Evolutionary conservation across 106 monocot genomes (phyloP).

Genomic region (Acorus gramineus): DNA sequence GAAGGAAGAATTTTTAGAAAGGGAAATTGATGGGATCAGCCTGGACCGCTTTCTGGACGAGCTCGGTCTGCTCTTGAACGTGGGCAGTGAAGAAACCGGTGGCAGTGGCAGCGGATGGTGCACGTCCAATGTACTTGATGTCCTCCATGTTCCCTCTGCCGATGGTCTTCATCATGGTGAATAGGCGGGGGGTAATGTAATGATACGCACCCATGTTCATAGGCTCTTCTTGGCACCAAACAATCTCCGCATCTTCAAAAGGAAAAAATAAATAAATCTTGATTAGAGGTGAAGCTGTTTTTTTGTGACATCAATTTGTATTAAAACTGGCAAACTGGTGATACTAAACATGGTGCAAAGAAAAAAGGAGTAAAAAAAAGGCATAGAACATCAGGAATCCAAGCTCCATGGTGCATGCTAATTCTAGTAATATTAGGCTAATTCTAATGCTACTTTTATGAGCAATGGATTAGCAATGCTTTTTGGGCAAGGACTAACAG

Average conservation of each 20-base stretch:
- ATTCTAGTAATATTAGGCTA: too few species aligned
- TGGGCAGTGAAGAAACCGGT: constrained; percentile 80
- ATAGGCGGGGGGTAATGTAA: constrained; percentile 63
- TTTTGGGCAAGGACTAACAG: too few species aligned
- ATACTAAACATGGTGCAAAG: too few species aligned
- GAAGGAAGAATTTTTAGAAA: background rate
- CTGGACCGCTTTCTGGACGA: constrained; percentile 46
- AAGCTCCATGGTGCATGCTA: too few species aligned
- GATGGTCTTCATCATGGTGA: constrained; percentile 46
- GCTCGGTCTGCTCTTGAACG: constrained; percentile 54
- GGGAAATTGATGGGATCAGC: constrained; percentile 30
- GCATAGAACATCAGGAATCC: too few species aligned
- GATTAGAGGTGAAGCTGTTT: background rate
- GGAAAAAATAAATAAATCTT: background rate
- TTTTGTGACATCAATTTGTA: background rate
- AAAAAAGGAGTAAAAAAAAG: too few species aligned
- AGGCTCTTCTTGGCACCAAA: constrained; percentile 95
- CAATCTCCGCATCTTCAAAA: constrained; percentile 73
- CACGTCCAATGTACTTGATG: constrained; percentile 66
- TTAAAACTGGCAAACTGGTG: too few species aligned
- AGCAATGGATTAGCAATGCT: too few species aligned
- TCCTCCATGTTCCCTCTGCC: constrained; percentile 53
- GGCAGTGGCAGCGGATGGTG: constrained; percentile 70
- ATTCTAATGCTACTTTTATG: too few species aligned
- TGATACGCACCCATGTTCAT: constrained; percentile 94